Evolutionary conservation across 2,329 filamentous ascomycete genomes (phyloP).

Genomic region (Neopestalotiopsis rosae): DNA sequence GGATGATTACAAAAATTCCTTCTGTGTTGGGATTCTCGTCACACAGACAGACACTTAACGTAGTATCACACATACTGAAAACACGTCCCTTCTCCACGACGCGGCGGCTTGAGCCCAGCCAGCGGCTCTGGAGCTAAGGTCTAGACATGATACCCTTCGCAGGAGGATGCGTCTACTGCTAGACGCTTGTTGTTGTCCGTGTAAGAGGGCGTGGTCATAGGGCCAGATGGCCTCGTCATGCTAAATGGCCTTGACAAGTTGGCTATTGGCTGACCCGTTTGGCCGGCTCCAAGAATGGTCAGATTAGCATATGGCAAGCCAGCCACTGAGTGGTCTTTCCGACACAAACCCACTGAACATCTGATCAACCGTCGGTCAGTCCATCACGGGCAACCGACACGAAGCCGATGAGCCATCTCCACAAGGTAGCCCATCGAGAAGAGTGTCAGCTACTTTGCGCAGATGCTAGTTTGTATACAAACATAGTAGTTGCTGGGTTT

Average conservation of each 20-base stretch:
- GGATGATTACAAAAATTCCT: too few relatives aligned
- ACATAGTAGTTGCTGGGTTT: constrained; percentile 4
- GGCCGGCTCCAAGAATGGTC: constrained; percentile 13
- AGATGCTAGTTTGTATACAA: not conserved
- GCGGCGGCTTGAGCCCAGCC: not conserved
- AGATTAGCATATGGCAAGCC: constrained; percentile 10
- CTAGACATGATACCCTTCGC: not conserved
- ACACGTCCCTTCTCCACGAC: not conserved
- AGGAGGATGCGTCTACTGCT: not conserved
- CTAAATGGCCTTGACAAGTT: constrained; percentile 8
- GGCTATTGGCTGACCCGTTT: constrained; percentile 10
- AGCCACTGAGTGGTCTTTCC: constrained; percentile 10
- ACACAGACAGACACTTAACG: not conserved
- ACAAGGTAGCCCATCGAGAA: constrained; percentile 8
- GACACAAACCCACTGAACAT: constrained; percentile 11
- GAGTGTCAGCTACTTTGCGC: not conserved
- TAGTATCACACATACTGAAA: not conserved
- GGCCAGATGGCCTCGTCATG: not conserved
- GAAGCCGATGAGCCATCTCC: constrained; percentile 13
- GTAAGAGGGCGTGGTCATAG: not conserved
- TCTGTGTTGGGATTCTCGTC: not conserved
- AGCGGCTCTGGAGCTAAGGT: not conserved
- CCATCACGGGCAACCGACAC: constrained; percentile 9
- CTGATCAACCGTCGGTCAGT: constrained; percentile 17
- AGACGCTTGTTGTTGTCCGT: not conserved